Evolutionary conservation across 2,329 filamentous ascomycete species (phyloP), one percentile per base, ranked within the genome.

Genomic region (Ustilaginoidea virens): DNA sequence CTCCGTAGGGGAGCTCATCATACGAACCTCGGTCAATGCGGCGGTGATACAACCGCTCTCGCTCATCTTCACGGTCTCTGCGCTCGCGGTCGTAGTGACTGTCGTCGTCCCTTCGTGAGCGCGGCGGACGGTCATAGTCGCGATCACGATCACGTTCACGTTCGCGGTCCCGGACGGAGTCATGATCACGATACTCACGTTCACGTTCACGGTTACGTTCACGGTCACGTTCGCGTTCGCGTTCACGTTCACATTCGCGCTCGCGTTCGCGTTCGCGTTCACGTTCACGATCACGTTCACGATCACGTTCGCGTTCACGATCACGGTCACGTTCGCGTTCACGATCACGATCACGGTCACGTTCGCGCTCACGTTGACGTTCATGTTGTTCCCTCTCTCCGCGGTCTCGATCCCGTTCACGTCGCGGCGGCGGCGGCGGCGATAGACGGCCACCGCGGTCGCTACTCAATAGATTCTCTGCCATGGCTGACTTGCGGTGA

Each of bases 1-100:
- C 83, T 36, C 87, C 85, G 50, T 94, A 94, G 46, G 92, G 86
- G 34, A 96, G 68, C 50, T 92, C 85, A 45, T 92, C 85, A 36
- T 83, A 74, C 41, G 76, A 75, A 41, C 79, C 77, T 42, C 78
- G 71, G 24, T 82, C 83, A 36, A 54, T 56, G 33, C 82, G 82
- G 41, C 86, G 80, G 33, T 83, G 75, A 53, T 93, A 94, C 29
- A 79, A 64, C 34, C 83, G 74, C 55, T 96, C 90, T 31, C 87
- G 74, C 51, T 94, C 86, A 41, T 85, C 80, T 48, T 96, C 87
- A 28, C 86, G 73, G 39, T 90, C 82, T 36, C 85, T 72, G 30
- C 86, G 70, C 54, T 93, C 87, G 31, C 82, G 77, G 34, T 90
- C 85, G 49, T 92, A 92, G 48, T 75, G 66, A 41, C 71, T 68